Base-by-base conservation (phyloP, 768 basidiomycete species). In the Podaxis sp. region DNA sequence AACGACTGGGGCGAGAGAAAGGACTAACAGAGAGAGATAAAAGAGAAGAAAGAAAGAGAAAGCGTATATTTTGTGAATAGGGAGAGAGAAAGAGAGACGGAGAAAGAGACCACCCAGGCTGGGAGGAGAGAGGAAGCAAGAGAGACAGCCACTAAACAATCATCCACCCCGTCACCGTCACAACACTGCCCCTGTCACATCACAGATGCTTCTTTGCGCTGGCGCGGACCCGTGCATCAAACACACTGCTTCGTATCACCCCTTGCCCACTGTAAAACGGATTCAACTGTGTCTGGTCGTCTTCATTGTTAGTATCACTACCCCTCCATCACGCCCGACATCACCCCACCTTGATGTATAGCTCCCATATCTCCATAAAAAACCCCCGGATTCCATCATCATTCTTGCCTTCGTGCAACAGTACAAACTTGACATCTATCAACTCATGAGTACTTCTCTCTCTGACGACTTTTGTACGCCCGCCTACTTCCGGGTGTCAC, bases 261-360 rank as follows among this genome's bases (percentile, higher is more conserved):
- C 86, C 89, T 69, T 98, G 94, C 35, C 91, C 89, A 3, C 90
- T 92, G 67, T 98, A 92, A 76, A 99, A 99, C n/a, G 97, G 96
- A 68, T 97, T 99, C 73, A 97, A 58, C 77, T 85, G 80, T 62
- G 90, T 87, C 95, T 96, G 74, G 18, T 40, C 44, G 28, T 10
- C 21, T 16, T 11, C 16, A n/a, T 16, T 5, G 9, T 67, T 55
- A 68, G 62, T 3, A 4, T 23, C 37, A 36, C 25, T 21, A 11
- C 35, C 37, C 2, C 42, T 44, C 35, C 42, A 38, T n/a, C 46
- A 3, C 14, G 10, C 28, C 46, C 25, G 27, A 13, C 27, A 40
- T 37, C 44, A 50, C 18, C 48, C 46, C 46, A 95, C 97, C 88
- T 99, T 99, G 51, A 96, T 85, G 76, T 96, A 98, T 67, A 91